Evolutionary conservation across 768 basidiomycete species (phyloP), one percentile per base, ranked within the genome.

Genomic region (Megacollybia marginata): DNA sequence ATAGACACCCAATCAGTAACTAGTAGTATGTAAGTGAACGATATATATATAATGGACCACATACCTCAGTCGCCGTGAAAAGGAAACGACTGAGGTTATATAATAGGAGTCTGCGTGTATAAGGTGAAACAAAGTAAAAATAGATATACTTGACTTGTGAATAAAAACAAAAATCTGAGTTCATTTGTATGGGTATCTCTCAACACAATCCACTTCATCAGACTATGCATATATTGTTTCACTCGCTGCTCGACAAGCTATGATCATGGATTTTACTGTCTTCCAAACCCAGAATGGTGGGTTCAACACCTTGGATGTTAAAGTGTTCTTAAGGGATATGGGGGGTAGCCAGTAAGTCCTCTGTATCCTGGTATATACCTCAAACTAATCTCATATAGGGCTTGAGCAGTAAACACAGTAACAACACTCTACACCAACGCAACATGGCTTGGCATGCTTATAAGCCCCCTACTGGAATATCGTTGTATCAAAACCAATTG

Each of bases 381-480:
- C 31, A 8, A 47, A 28, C 28, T 9, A 33, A 13, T 34, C 2
- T 18, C 13, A 15, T 16, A 6, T 16, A 52, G 54, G 23, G 23
- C 23, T 28, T 6, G 23, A 18, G 51, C 53, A 12, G 35, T 50
- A 9, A 58, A 56, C 19, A 42, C 55, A 9, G 54, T 58, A 11
- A 55, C 56, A 36, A 42, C 51, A 6, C 31, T 58, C 15, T 58
- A 56, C 40, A 33, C 54, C 18, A 55, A 58, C 36, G 35, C 55
- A 10, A 47, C 52, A 20, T 50, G 47, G 46, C 49, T 44, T 7
- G 51, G 48, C 16, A 46, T 36, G 6, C 44, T 55, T 6, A 44
- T 62, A 5, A 33, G 43, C 18, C 61, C 61, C 8, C 48, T 61
- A 15, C 47, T 62, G 34, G 40, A 52, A n/a, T 61, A 56, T 44